These are phyloP conservation scores for Arthrocladium fulminans DNA, from an alignment of 2,329 filamentous ascomycete genomes.

Conservation along the genomic window DNA sequence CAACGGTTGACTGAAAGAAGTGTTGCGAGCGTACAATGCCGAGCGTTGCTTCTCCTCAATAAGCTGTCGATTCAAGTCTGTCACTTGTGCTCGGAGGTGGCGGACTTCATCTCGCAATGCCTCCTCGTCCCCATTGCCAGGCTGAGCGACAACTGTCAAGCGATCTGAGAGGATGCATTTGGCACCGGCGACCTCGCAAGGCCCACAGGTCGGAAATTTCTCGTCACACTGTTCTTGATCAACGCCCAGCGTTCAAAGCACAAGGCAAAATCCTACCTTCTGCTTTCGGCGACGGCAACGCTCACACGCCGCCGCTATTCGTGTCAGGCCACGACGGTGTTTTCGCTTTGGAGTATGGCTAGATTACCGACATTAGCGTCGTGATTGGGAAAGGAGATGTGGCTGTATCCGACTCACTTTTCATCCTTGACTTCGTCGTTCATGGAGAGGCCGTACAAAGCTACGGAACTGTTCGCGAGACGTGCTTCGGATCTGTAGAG, in stretches of 20 bases:
- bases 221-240: slow-evolving; percentile 2
- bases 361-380: background rate
- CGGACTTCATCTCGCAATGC: slow-evolving; percentile 7
- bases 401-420: slow-evolving; percentile 4
- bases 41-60: slow-evolving; percentile 3
- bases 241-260: background rate
- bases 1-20: background rate
- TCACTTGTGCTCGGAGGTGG: slow-evolving; percentile 6
- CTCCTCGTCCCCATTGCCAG: background rate
- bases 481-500: background rate
- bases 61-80: slow-evolving; percentile 4
- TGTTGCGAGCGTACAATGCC: background rate
- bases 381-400: background rate
- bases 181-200: slow-evolving; percentile 3
- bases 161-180: slow-evolving; percentile 7
- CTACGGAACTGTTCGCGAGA: background rate
- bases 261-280: background rate
- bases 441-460: background rate
- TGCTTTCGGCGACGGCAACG: slow-evolving; percentile 7
- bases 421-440: background rate
- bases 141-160: slow-evolving; percentile 6
- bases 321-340: slow-evolving; percentile 7
- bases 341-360: slow-evolving; percentile 2
- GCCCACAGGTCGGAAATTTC: slow-evolving; percentile 5
- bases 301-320: slow-evolving; percentile 8